These are phyloP conservation scores for Ehretia macrophylla DNA, from an alignment of 257 asterid species.

Conservation along the genomic window DNA sequence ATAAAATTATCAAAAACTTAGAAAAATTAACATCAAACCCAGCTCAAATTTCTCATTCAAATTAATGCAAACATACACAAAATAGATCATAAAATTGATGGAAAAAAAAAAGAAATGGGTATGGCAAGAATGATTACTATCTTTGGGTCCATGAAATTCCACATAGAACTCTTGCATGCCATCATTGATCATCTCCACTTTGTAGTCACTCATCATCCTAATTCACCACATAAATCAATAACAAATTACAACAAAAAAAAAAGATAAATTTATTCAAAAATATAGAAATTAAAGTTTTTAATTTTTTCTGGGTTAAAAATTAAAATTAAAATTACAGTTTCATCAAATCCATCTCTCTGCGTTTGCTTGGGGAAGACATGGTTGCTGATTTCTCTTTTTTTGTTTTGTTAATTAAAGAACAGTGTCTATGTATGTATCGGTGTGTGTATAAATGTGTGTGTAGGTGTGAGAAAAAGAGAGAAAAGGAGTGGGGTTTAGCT, in stretches of 20 bases:
- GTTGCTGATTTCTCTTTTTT: constrained; percentile 4
- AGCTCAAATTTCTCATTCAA: not conserved
- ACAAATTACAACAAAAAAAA: constrained; percentile 3
- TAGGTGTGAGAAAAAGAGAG: not conserved
- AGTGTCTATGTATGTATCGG: not conserved
- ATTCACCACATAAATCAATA: constrained; percentile 16
- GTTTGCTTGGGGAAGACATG: constrained; percentile 92
- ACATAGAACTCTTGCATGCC: constrained; percentile 82
- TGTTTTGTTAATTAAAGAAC: not conserved
- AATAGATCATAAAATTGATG: constrained; percentile 14
- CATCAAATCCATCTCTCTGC: constrained; percentile 95
- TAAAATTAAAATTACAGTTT: constrained; percentile 63
- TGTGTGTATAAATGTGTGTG: constrained; percentile 1
- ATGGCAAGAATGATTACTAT: constrained; percentile 40
- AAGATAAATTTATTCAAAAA: not conserved
- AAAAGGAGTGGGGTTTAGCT: not conserved
- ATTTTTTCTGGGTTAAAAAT: constrained; percentile 8
- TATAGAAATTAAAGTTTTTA: constrained; percentile 3
- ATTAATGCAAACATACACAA: not conserved
- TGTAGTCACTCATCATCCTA: constrained; percentile 94
- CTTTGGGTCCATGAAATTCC: constrained; percentile 88
- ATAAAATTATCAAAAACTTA: constrained; percentile 8
- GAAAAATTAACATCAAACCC: constrained; percentile 13
- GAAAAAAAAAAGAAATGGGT: not conserved
- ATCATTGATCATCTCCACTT: constrained; percentile 93